Evolutionary conservation across 805 yeast genomes (phyloP), one percentile per base, ranked within the genome.

Genomic region (Ogataea dorogensis): DNA sequence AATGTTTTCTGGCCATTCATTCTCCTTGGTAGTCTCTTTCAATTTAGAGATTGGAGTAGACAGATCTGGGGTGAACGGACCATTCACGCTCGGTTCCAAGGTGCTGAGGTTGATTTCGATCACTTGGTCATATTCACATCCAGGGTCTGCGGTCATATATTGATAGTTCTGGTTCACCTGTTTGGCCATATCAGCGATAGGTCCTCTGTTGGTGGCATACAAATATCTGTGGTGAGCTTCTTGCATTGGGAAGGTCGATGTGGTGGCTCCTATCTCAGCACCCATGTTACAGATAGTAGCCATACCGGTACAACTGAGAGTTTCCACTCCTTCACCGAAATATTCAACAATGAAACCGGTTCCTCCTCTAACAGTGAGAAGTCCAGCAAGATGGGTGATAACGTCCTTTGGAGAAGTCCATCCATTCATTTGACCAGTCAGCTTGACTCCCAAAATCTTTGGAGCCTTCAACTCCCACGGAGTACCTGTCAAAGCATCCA

Each of bases 201-300:
- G 77, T 38, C 77, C 74, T 72, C 98, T 85, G 53, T 79, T 80
- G 42, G 98, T 91, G 39, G 94, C 93, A 46, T 75, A 66, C 64
- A 91, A 77, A 72, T 89, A 91, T 50, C 82, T 84, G 63, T 70
- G 78, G 86, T 86, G 89, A 49, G 91, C 82, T 59, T 80, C 77
- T 74, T 86, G 88, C 86, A 75, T 88, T 64, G 98, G 98, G 94
- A 89, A 89, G 44, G 86, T 86, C 31, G 97, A 89, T 40, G 98
- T 89, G 46, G 98, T 89, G 44, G 97, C n/a, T n/a, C 98, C 98
- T 53, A 89, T 88, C 71, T 89, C 98, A 51, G 98, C 98, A 75
- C 98, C 98, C 98, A 89, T 89, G 69, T 89, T 89, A 77, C 98
- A 89, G 70, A 89, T 89, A 55, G 98, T 89, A 63, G 94, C 98